Evolutionary conservation across 352 stramenopile genomes (phyloP), one percentile per base, ranked within the genome.

Genomic region (Phytopythium oedochilum): DNA sequence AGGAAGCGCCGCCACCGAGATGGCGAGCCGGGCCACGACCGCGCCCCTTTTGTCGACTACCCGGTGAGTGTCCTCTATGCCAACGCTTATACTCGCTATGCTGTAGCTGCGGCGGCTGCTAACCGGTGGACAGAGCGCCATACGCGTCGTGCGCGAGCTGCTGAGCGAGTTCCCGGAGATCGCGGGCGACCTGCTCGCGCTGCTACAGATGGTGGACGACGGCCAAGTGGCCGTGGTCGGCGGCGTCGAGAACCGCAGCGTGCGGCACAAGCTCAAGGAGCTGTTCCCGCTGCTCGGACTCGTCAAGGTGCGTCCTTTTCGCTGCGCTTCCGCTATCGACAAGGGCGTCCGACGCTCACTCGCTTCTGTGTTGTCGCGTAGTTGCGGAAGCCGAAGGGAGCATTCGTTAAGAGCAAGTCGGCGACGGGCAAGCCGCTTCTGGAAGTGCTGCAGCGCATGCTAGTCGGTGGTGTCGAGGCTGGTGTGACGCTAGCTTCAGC

Each of bases 121-220:
- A 14, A 15, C 20, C 7, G 26, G 23, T 17, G 20, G 26, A 32
- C 34, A 83, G 50, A 50, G 53, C 51, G 85, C 83, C 25, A 60
- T 79, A 38, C 55, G 54, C 5, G 70, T 86, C 23, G 72, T 90
- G 53, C 61, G 71, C 3, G 64, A 72, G 48, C 57, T 95, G 61
- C 66, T 92, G 49, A 55, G 49, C 8, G 78, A 89, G 59, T 91
- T 85, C 55, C 81, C 85, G 4, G 69, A 75, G 49, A 71, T 95
- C 32, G 64, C 70, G 20, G 63, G 57, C 20, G 85, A 95, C 20
- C 68, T 95, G 32, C 46, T 91, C 20, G 48, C 32, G 25, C 59
- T 95, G 34, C 57, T 95, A 26, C 81, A 91, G 63, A 86, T 88
- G 78, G 46, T 95, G 49, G 77, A 93, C 50, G 67, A 86, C 32